Conservation (phyloP, 2,329 filamentous ascomycete genomes). For the Alternaria arbusti region DNA sequence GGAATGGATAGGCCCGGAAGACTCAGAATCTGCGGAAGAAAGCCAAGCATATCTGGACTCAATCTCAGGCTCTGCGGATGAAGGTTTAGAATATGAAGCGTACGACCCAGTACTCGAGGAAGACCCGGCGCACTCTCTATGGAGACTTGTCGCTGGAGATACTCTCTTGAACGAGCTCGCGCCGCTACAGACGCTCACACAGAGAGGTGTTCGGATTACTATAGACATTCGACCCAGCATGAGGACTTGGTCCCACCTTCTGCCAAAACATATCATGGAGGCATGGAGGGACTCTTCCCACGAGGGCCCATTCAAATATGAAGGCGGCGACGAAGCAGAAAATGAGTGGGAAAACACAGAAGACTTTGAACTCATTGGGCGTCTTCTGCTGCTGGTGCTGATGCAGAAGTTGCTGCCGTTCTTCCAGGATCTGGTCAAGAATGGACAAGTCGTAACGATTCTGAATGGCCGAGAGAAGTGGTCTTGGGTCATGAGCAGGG, state of each 20-base stretch:
- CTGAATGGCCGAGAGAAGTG: neutral
- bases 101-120: neutral
- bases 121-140: neutral
- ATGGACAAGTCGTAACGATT: neutral
- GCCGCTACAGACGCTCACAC: neutral
- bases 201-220: neutral
- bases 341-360: neutral
- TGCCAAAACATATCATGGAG: neutral
- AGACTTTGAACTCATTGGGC: neutral
- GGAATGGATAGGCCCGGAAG: neutral
- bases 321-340: neutral
- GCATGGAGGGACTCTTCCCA: neutral
- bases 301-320: neutral
- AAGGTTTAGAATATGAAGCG: neutral
- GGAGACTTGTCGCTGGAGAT: neutral
- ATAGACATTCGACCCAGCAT: neutral
- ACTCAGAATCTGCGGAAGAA: neutral
- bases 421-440: neutral
- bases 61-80: neutral
- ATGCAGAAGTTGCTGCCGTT: neutral
- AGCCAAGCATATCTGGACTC: neutral
- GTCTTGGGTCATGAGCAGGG: neutral
- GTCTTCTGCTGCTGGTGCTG: neutral
- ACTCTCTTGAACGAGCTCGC: neutral
- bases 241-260: neutral